Evolutionary conservation across 108 stramenopile species (phyloP).

Genomic region (Cyclotella atomus): DNA sequence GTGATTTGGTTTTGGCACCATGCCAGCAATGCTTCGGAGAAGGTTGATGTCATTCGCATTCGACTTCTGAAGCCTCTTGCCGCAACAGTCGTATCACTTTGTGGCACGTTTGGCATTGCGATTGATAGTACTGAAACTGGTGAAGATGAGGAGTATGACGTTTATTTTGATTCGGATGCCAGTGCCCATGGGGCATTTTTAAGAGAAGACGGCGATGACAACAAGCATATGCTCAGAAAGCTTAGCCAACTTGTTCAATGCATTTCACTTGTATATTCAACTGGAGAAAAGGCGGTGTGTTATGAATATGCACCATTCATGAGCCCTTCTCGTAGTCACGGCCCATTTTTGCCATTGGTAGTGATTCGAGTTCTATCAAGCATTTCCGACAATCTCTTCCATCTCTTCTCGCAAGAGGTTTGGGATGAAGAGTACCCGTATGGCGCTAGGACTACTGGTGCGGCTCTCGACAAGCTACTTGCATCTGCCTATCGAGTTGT

Average conservation of each 20-base stretch:
- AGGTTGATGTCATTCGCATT: conserved; percentile 31
- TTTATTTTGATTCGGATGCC: conserved; percentile 80
- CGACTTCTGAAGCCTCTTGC: conserved; percentile 60
- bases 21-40: conserved; percentile 30
- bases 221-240: conserved; percentile 44
- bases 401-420: conserved; percentile 54
- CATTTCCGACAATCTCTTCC: conserved; percentile 69
- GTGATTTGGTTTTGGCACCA: conserved; percentile 71
- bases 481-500: conserved; percentile 66
- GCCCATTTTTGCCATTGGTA: conserved; percentile 77
- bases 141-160: conserved; percentile 29
- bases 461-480: conserved; percentile 61
- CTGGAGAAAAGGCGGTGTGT: conserved; percentile 53
- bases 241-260: conserved; percentile 75
- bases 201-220: conserved; percentile 28
- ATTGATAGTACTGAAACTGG: neutral
- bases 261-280: conserved; percentile 51
- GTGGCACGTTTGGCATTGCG: conserved; percentile 61
- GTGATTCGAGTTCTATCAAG: conserved; percentile 61
- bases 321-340: conserved; percentile 29
- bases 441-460: conserved; percentile 58
- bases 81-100: conserved; percentile 59
- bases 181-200: conserved; percentile 60
- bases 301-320: conserved; percentile 16
- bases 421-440: conserved; percentile 70